Percentiles rank a stretch among this genome's conserved stretches.
Conservation (phyloP, 176 grass and related monocot genomes). For the Aegilops umbellulata region DNA sequence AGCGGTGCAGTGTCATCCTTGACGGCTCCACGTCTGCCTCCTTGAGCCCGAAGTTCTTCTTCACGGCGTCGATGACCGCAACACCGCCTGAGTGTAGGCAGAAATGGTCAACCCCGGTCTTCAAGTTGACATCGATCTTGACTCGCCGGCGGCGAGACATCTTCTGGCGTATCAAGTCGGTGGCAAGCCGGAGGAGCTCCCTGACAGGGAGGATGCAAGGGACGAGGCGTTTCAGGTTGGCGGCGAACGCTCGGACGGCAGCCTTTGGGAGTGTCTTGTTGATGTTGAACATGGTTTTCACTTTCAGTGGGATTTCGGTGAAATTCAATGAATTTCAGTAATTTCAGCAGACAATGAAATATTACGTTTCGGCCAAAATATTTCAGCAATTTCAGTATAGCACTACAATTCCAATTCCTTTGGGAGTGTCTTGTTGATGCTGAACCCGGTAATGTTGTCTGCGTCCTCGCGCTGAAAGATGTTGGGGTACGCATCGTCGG, state of each 20-base stretch:
- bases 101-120: background rate
- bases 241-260: slow-evolving; percentile 37
- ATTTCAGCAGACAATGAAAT: too few species aligned
- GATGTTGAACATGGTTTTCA: too few species aligned
- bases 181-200: slow-evolving; percentile 22
- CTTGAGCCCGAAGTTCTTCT: background rate
- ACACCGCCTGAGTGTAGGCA: background rate
- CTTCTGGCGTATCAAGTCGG: background rate
- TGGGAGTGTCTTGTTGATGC: slow-evolving; percentile 40
- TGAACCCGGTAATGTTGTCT: slow-evolving; percentile 9
- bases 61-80: background rate
- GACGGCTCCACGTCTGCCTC: background rate
- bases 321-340: too few species aligned
- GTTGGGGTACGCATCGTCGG: slow-evolving; percentile 35
- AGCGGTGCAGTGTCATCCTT: background rate
- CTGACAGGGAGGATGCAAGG: slow-evolving; percentile 27
- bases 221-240: slow-evolving; percentile 35
- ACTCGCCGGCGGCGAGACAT: background rate
- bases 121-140: slow-evolving; percentile 31
- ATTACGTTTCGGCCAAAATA: too few species aligned
- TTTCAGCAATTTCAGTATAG: too few species aligned
- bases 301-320: too few species aligned
- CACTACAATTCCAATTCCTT: too few species aligned
- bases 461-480: slow-evolving; percentile 48
- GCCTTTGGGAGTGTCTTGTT: too few species aligned